A percentile compares a stretch with the other conserved stretches of the same genome.
phyloP scores from a whole-genome alignment of 2,329 filamentous ascomycete genomes.

The Botrytis tulipae region DNA sequence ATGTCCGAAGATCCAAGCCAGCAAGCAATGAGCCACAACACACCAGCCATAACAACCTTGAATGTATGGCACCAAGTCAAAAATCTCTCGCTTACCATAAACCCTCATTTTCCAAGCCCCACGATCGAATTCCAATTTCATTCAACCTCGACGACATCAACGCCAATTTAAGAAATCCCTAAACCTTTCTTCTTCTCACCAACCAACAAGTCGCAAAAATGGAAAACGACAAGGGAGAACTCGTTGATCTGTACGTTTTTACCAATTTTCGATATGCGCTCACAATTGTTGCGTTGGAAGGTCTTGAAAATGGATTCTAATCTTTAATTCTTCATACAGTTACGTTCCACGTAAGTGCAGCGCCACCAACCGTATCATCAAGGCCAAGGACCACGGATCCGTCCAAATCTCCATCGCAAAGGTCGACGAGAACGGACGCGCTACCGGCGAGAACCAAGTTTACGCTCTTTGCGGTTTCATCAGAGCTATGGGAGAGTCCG shows the following conservation, averaged over 20 bases:
- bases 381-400: slow-evolving; percentile 99
- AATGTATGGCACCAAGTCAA: slow-evolving; percentile 12
- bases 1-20: background rate
- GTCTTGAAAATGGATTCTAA: slow-evolving; percentile 18
- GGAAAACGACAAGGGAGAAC: slow-evolving; percentile 99
- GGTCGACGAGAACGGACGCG: slow-evolving; percentile 96
- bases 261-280: background rate
- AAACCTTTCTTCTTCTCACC: slow-evolving; percentile 25
- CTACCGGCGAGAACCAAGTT: slow-evolving; percentile 93
- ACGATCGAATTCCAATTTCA: slow-evolving; percentile 31
- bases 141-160: slow-evolving; percentile 33
- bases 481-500: slow-evolving; percentile 94
- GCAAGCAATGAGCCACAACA: background rate
- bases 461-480: slow-evolving; percentile 98
- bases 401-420: slow-evolving; percentile 97
- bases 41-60: background rate
- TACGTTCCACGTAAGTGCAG: slow-evolving; percentile 99
- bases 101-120: slow-evolving; percentile 23
- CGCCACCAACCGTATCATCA: slow-evolving; percentile 99
- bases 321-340: slow-evolving; percentile 47
- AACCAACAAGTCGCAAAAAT: slow-evolving; percentile 61
- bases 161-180: slow-evolving; percentile 19
- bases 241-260: slow-evolving; percentile 89
- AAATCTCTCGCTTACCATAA: slow-evolving; percentile 20
- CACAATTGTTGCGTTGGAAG: background rate